Conservation (phyloP, 1,284 basidiomycete species). For the Somion occarium region DNA sequence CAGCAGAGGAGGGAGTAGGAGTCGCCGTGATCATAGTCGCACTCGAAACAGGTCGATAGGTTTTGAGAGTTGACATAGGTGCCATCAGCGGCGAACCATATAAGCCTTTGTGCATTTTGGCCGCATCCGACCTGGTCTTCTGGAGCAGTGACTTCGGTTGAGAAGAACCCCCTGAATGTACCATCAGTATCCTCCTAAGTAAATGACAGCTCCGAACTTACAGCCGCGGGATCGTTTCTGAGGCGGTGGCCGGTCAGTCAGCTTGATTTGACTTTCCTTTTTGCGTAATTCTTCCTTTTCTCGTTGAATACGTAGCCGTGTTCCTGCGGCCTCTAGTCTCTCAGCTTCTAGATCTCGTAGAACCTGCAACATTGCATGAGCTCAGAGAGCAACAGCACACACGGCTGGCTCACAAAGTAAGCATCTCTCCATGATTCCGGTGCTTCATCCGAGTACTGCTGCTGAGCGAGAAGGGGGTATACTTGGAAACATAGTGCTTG, state of each 20-base stretch:
- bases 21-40: conserved; percentile 30
- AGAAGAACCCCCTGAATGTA: conserved; percentile 40
- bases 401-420: conserved; percentile 50
- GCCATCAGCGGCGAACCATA: conserved; percentile 47
- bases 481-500: conserved; percentile 54
- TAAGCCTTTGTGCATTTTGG: conserved; percentile 57
- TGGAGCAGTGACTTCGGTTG: conserved; percentile 70
- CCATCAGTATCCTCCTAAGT: conserved; percentile 5
- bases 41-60: conserved; percentile 36
- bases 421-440: conserved; percentile 64
- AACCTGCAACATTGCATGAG: conserved; percentile 31
- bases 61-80: conserved; percentile 42
- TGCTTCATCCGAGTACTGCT: conserved; percentile 36
- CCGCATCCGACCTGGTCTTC: conserved; percentile 66
- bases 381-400: conserved; percentile 2
- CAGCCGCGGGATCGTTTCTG: conserved; percentile 55
- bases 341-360: conserved; percentile 51
- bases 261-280: conserved; percentile 66
- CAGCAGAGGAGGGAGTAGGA: conserved; percentile 24
- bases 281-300: conserved; percentile 65
- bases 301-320: conserved; percentile 56
- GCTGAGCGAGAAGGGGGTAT: conserved; percentile 48
- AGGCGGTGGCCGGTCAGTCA: conserved; percentile 61
- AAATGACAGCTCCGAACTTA: conserved; percentile 29
- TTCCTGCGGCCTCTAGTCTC: conserved; percentile 56